Evolutionary conservation across 225 moss, liverwort and hornwort genomes (phyloP).

Genomic region (Thuidium tamariscinum): DNA sequence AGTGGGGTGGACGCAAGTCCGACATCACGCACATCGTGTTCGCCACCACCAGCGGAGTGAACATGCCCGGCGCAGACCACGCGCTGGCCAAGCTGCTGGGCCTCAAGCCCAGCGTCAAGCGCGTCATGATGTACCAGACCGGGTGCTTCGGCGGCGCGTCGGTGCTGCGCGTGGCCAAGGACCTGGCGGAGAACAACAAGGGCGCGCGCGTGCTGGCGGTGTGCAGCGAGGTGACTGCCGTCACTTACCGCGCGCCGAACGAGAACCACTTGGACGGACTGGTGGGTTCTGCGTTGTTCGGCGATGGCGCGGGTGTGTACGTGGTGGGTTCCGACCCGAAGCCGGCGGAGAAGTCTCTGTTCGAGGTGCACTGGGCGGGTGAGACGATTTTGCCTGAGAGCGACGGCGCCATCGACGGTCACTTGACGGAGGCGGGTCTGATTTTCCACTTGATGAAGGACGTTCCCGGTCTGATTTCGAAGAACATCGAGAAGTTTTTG

Average conservation of each 20-base stretch:
- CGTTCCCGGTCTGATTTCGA: not conserved
- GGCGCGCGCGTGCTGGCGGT: constrained; percentile 12
- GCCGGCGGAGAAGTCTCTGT: constrained; percentile 16
- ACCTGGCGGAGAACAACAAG: constrained; percentile 9
- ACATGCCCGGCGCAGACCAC: constrained; percentile 35
- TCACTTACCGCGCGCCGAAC: constrained; percentile 27
- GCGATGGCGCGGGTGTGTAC: not conserved
- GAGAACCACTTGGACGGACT: constrained; percentile 38
- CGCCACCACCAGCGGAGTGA: constrained; percentile 11
- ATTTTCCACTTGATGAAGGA: constrained; percentile 41
- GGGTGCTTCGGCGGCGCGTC: not conserved
- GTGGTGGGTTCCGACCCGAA: constrained; percentile 29
- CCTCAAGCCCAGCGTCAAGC: constrained; percentile 21
- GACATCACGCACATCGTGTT: constrained; percentile 3
- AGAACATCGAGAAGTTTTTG: constrained; percentile 2
- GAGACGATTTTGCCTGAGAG: constrained; percentile 32
- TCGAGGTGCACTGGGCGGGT: constrained; percentile 32
- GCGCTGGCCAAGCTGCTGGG: constrained; percentile 39
- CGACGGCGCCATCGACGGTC: constrained; percentile 35
- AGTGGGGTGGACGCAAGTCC: not conserved
- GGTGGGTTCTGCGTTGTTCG: constrained; percentile 4
- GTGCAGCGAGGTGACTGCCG: constrained; percentile 33
- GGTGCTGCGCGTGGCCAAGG: constrained; percentile 7
- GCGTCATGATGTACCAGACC: not conserved
- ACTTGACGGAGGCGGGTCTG: constrained; percentile 35